Conservation (phyloP, 305 asterid genomes). For the Solanum hybrid region DNA sequence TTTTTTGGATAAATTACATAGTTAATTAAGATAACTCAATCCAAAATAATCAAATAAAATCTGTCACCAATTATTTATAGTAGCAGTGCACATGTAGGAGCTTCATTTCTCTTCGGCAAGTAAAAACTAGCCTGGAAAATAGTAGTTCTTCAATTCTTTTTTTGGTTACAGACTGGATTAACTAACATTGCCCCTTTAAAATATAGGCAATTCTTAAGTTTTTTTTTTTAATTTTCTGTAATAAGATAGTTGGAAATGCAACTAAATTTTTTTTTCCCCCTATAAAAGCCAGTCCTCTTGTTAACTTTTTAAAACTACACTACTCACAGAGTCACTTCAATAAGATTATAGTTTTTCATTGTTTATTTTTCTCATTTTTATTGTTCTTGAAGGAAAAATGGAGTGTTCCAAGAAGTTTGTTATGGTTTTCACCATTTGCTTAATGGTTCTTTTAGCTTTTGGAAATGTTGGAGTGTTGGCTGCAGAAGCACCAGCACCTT, state of each 20-base stretch:
- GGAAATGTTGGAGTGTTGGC: background rate
- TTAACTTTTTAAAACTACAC: background rate
- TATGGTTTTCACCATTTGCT: background rate
- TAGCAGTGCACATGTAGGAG: background rate
- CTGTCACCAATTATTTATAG: background rate
- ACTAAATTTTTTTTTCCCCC: background rate
- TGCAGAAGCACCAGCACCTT: background rate
- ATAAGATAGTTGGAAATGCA: background rate
- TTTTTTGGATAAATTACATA: background rate
- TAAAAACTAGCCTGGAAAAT: background rate
- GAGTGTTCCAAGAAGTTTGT: background rate
- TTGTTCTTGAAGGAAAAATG: background rate
- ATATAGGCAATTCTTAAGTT: background rate
- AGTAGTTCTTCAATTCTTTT: background rate
- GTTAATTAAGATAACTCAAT: background rate
- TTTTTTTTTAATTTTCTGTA: background rate
- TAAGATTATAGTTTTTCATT: background rate
- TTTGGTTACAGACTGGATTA: background rate
- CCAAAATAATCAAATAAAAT: background rate
- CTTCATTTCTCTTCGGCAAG: background rate
- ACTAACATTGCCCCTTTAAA: background rate
- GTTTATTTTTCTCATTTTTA: background rate
- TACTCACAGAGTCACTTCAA: background rate
- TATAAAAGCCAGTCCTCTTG: background rate
- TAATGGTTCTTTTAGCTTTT: background rate